phyloP scores from a whole-genome alignment of 768 basidiomycete species.

The Boletus pseudopeckii region DNA sequence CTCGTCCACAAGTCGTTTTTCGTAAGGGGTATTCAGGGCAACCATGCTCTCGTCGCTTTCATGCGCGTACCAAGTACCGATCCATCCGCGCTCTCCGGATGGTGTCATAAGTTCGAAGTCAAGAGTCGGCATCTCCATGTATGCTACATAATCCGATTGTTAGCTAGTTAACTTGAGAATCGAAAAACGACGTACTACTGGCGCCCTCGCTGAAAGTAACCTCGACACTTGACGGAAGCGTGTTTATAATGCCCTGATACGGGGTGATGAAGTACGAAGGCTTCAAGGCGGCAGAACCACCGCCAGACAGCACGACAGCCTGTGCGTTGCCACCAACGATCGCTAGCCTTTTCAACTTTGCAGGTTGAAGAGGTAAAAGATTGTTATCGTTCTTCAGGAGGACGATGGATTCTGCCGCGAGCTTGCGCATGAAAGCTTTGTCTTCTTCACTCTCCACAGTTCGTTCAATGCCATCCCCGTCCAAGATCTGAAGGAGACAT shows the following conservation, averaged over 20 bases:
- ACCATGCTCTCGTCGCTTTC: conserved; percentile 54
- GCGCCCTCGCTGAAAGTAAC: conserved; percentile 70
- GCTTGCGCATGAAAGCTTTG: conserved; percentile 56
- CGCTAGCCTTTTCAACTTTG: conserved; percentile 61
- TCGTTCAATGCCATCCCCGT: conserved; percentile 66
- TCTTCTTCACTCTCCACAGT: conserved; percentile 62
- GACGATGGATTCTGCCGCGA: conserved; percentile 71
- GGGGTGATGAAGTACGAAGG: conserved; percentile 75
- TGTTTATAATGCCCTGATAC: conserved; percentile 68
- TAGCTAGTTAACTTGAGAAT: not conserved
- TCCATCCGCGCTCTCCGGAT: conserved; percentile 65
- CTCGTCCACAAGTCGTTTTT: conserved; percentile 51
- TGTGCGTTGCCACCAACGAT: conserved; percentile 69
- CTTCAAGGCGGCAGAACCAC: conserved; percentile 69
- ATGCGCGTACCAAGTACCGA: conserved; percentile 58
- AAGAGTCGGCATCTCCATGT: conserved; percentile 61
- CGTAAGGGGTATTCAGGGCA: conserved; percentile 40
- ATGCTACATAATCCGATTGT: conserved; percentile 43
- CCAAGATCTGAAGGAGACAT: conserved; percentile 48
- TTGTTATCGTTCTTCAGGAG: conserved; percentile 65
- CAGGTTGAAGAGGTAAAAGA: conserved; percentile 37
- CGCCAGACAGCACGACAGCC: conserved; percentile 67
- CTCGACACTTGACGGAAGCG: conserved; percentile 47
- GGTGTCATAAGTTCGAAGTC: conserved; percentile 63
- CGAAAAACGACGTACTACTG: conserved; percentile 41